Base-by-base conservation (phyloP, 2,329 filamentous ascomycete genomes). In the Cytospora schulzeri region DNA sequence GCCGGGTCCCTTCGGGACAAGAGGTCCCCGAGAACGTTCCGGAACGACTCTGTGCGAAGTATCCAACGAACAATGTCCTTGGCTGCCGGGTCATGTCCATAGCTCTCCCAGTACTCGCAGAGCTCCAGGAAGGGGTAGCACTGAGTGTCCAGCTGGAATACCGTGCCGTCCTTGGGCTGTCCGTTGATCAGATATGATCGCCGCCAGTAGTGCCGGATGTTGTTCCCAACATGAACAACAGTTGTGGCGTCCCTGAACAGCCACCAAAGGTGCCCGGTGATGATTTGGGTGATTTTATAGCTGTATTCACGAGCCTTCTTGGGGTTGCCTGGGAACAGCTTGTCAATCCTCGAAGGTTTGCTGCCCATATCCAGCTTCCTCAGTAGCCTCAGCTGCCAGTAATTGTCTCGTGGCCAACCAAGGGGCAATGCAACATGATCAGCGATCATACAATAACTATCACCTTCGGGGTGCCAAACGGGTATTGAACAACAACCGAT, bases 351-450 rank as follows among this genome's bases (percentile, higher is more conserved):
- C 5, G 33, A 11, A 3, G 8, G 33, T 41, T 9, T 41, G 38
- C 15, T 11, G 19, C 38, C 38, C 38, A 41, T 41, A 4, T 54
- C 31, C 7, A 67, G 55, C n/a, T 63, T 55, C 14, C 50, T 60
- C 11, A 70, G 52, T 8, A 69, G 61, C 9, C 68, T 58, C 24
- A 69, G 31, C 54, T 69, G 69, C 69, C 68, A 70, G 29, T 69
- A 69, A 31, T 70, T 70, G 41, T 70, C 69, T 8, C 69, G 57
- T 17, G 69, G 69, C 68, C 68, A 70, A 8, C 68, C 69, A 11
- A 70, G 60, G 15, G 67, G 69, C 22, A 70, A 53, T 1, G 69
- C 69, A 15, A 68, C 60, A 54, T 70, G 69, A 38, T 70, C 69
- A 8, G 69, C 63, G 7, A 70, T 41, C 28, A 69, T 64, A 24